Evolutionary conservation across 768 basidiomycete species (phyloP).

Genomic region (Boletus subcaerulescens): DNA sequence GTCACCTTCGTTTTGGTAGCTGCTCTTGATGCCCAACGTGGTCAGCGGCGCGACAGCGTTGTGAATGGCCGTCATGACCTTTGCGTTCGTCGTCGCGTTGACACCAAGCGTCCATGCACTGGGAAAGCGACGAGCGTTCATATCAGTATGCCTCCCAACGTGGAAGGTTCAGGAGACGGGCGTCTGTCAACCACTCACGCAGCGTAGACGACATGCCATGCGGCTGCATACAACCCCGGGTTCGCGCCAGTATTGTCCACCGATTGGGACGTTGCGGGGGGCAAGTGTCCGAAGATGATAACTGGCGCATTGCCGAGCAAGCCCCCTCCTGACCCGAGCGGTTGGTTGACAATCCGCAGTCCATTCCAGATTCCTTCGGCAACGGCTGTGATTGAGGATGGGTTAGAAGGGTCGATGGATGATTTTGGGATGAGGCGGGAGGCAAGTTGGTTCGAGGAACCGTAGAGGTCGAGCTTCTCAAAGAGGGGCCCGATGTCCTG

Average conservation of each 20-base stretch:
- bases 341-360: constrained; percentile 8
- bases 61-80: too few relatives aligned
- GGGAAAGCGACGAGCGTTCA: too few relatives aligned
- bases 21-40: too few relatives aligned
- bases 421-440: constrained; percentile 22
- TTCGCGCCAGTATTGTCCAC: constrained; percentile 17
- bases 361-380: constrained; percentile 19
- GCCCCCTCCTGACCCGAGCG: background rate
- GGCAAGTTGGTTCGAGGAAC: constrained; percentile 7
- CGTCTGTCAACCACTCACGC: constrained; percentile 5
- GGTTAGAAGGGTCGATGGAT: constrained; percentile 9
- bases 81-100: too few relatives aligned
- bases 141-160: too few relatives aligned
- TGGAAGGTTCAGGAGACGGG: too few relatives aligned
- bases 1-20: too few relatives aligned
- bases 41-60: too few relatives aligned
- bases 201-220: constrained; percentile 12
- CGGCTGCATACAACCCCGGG: constrained; percentile 12
- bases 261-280: background rate
- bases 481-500: constrained; percentile 8
- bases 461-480: constrained; percentile 10
- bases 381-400: constrained; percentile 9
- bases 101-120: too few relatives aligned
- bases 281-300: constrained; percentile 4
- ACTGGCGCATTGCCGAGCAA: background rate